Percentiles rank a stretch among this genome's conserved stretches.
These are phyloP conservation scores for Clonostachys rosea DNA, from an alignment of 2,329 filamentous ascomycete species.

Conservation along the genomic window DNA sequence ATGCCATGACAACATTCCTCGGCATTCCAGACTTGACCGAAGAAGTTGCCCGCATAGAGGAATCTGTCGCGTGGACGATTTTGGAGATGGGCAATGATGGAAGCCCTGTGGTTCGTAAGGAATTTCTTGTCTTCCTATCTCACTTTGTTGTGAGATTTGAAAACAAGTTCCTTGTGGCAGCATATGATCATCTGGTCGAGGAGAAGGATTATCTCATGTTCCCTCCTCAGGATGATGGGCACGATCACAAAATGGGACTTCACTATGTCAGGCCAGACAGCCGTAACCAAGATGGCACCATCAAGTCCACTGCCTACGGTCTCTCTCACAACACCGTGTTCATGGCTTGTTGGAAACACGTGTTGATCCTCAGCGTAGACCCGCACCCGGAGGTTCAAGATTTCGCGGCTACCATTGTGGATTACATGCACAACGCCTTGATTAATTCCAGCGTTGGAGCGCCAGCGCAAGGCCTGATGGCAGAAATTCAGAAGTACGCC, in stretches of 20 bases:
- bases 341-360: constrained; percentile 89
- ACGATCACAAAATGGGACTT: constrained; percentile 57
- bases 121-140: constrained; percentile 90
- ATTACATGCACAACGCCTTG: constrained; percentile 76
- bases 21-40: constrained; percentile 91
- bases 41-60: constrained; percentile 86
- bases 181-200: constrained; percentile 84
- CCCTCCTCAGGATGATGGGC: constrained; percentile 49
- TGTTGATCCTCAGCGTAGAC: constrained; percentile 86
- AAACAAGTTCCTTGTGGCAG: constrained; percentile 85
- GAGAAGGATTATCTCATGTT: constrained; percentile 67
- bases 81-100: constrained; percentile 92
- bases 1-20: constrained; percentile 89
- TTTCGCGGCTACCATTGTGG: constrained; percentile 79
- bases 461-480: constrained; percentile 66
- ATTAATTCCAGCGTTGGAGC: constrained; percentile 71
- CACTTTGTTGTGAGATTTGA: constrained; percentile 87
- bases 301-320: constrained; percentile 51
- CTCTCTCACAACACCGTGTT: constrained; percentile 86
- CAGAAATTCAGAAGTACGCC: constrained; percentile 60
- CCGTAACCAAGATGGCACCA: constrained; percentile 51
- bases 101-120: constrained; percentile 88
- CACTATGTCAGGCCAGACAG: constrained; percentile 55
- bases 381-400: constrained; percentile 90
- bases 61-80: constrained; percentile 83